Conservation (phyloP, 148 eudicot genomes). For the Agrostemma githago region DNA sequence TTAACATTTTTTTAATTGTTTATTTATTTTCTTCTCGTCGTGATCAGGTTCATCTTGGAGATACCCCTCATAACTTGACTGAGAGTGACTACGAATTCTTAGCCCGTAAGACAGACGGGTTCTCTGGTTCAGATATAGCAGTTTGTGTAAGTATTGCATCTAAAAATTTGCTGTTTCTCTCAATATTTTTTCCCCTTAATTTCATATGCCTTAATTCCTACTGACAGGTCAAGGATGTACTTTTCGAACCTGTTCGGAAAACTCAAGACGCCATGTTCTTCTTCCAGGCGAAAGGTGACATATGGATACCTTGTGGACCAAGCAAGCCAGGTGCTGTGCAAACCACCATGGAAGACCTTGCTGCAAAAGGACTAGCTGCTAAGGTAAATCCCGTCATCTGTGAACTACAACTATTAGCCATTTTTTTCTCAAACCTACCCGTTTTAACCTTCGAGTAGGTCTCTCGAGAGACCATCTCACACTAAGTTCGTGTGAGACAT, state of each 20-base stretch:
- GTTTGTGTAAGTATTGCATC: conserved; percentile 75
- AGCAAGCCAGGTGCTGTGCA: conserved; percentile 84
- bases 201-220: not conserved
- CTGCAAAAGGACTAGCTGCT: conserved; percentile 73
- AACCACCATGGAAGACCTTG: conserved; percentile 91
- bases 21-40: conserved; percentile 9
- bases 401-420: not conserved
- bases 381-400: conserved; percentile 40
- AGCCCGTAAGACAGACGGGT: conserved; percentile 81
- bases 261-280: conserved; percentile 98
- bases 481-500: too few species aligned
- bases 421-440: not conserved
- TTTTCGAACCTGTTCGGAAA: conserved; percentile 97
- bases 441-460: too few species aligned
- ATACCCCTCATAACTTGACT: conserved; percentile 80
- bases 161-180: conserved; percentile 1
- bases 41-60: conserved; percentile 89
- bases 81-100: conserved; percentile 82
- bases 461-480: too few species aligned
- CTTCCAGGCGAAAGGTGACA: conserved; percentile 42
- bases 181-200: not conserved
- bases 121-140: conserved; percentile 92
- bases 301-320: conserved; percentile 87
- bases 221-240: conserved; percentile 81
- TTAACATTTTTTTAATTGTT: too few species aligned